phyloP scores from a whole-genome alignment of 177 flowering plant species.

The Vitis hybrid region DNA sequence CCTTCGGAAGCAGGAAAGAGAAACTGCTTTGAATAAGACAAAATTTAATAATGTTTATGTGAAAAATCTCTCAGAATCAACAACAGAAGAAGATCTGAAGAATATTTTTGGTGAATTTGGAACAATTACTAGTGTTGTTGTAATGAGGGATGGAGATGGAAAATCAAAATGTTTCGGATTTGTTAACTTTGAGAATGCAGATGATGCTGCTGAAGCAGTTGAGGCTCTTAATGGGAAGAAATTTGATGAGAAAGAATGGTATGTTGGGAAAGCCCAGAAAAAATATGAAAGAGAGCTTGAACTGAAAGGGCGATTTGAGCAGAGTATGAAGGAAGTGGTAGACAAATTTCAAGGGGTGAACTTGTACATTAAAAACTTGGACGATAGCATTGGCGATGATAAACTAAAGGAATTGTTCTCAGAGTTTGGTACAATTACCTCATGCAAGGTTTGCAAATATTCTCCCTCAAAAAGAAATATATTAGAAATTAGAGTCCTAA shows the following conservation, averaged over 20 bases:
- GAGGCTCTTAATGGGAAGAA: conserved; percentile 76
- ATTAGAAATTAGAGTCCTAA: not conserved
- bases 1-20: conserved; percentile 85
- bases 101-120: conserved; percentile 75
- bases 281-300: conserved; percentile 81
- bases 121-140: conserved; percentile 63
- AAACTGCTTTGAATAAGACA: conserved; percentile 29
- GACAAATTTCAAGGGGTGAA: conserved; percentile 77
- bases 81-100: conserved; percentile 70
- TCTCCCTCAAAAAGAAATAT: not conserved
- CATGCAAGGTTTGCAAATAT: conserved; percentile 70
- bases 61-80: conserved; percentile 70
- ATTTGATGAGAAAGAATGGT: conserved; percentile 81
- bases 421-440: conserved; percentile 73
- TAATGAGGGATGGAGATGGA: conserved; percentile 89
- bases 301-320: conserved; percentile 72
- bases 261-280: conserved; percentile 91
- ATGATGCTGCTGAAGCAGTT: conserved; percentile 88
- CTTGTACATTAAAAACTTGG: conserved; percentile 76
- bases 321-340: conserved; percentile 59
- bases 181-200: conserved; percentile 83
- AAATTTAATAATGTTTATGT: conserved; percentile 80
- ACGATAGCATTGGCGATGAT: conserved; percentile 75
- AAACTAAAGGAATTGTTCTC: conserved; percentile 71
- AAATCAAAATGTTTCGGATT: conserved; percentile 93